phyloP scores from a whole-genome alignment of 768 basidiomycete species.

The Fomitopsis serialis region DNA sequence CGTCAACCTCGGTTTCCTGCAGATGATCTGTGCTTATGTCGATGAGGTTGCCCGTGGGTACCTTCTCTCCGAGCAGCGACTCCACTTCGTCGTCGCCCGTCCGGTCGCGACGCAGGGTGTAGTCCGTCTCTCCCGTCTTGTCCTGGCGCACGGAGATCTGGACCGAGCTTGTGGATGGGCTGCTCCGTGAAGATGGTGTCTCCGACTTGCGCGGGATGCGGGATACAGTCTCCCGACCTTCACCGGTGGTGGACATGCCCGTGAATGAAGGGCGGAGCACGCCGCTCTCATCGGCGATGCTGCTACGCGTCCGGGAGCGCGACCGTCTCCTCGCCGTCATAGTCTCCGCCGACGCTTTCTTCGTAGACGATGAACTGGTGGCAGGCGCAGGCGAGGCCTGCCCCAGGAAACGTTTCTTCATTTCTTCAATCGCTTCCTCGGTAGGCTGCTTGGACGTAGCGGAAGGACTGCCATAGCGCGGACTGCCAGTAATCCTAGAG shows the following conservation, averaged over 20 bases:
- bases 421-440: constrained; percentile 52
- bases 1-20: constrained; percentile 4
- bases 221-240: not conserved
- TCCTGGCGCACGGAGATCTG: not conserved
- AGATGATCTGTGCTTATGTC: constrained; percentile 12
- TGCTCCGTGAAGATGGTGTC: not conserved
- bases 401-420: constrained; percentile 53
- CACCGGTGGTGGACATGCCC: not conserved
- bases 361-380: constrained; percentile 4
- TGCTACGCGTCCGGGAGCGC: constrained; percentile 7
- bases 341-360: constrained; percentile 8
- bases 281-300: not conserved
- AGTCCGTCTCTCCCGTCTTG: not conserved
- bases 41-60: constrained; percentile 16
- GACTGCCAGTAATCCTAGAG: constrained; percentile 6
- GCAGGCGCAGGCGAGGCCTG: constrained; percentile 23
- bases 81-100: constrained; percentile 21
- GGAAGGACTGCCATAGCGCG: constrained; percentile 15
- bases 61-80: constrained; percentile 14
- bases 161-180: not conserved
- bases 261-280: not conserved
- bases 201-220: not conserved
- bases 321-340: constrained; percentile 15
- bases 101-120: constrained; percentile 13
- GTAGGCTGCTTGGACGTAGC: constrained; percentile 26